Evolutionary conservation across 2,329 filamentous ascomycete genomes (phyloP).

Genomic region (Diaporthe vaccinii): DNA sequence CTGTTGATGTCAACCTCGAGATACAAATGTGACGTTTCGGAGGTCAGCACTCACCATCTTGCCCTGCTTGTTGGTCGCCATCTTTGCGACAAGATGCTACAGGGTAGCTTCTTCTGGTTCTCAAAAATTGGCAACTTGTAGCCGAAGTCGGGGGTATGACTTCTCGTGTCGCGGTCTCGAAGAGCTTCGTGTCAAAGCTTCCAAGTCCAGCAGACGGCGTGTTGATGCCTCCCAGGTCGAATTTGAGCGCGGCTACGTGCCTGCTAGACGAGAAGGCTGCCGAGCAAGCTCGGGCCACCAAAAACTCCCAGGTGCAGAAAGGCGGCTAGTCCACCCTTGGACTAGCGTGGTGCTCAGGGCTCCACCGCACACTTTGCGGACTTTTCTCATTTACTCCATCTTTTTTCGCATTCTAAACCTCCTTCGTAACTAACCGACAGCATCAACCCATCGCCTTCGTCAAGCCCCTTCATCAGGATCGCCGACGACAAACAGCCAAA

Average conservation of each 20-base stretch:
- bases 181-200: constrained; percentile 54
- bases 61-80: constrained; percentile 90
- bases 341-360: constrained; percentile 41
- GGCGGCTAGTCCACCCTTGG: constrained; percentile 39
- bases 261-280: constrained; percentile 34
- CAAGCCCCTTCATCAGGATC: constrained; percentile 39
- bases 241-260: constrained; percentile 41
- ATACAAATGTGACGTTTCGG: constrained; percentile 49
- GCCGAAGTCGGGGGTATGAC: constrained; percentile 52
- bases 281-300: constrained; percentile 44
- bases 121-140: constrained; percentile 60
- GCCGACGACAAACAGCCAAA: constrained; percentile 46
- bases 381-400: constrained; percentile 31
- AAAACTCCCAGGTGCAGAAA: constrained; percentile 4
- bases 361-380: constrained; percentile 40
- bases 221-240: constrained; percentile 40
- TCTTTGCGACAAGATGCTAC: constrained; percentile 63
- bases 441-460: constrained; percentile 38
- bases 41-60: constrained; percentile 88
- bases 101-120: constrained; percentile 56
- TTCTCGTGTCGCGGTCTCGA: constrained; percentile 55
- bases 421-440: constrained; percentile 35
- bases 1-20: constrained; percentile 65
- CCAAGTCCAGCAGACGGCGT: constrained; percentile 57
- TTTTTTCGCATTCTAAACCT: constrained; percentile 29